phyloP scores from a whole-genome alignment of 805 yeast species.

The Saturnispora silvae region DNA sequence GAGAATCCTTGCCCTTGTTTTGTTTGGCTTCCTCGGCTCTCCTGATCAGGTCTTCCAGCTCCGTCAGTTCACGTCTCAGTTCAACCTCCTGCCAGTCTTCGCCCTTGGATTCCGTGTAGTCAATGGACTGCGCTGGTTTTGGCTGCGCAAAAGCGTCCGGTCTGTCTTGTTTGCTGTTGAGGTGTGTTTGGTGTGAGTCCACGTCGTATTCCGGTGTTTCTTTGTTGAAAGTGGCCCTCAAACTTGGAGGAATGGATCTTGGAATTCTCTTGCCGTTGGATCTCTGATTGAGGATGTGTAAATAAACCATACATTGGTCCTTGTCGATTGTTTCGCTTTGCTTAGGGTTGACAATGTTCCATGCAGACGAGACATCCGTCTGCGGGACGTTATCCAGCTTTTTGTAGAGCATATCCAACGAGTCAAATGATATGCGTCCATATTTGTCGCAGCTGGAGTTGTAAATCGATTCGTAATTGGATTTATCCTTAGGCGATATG shows the following conservation, averaged over 20 bases:
- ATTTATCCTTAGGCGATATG: conserved; percentile 78
- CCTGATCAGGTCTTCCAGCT: conserved; percentile 55
- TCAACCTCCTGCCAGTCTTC: conserved; percentile 91
- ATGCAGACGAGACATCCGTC: conserved; percentile 78
- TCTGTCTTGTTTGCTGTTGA: conserved; percentile 9
- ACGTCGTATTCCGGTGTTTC: conserved; percentile 67
- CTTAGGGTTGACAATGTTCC: conserved; percentile 93
- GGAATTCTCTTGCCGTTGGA: conserved; percentile 74
- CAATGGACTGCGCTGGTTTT: conserved; percentile 39
- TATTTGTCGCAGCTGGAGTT: conserved; percentile 61
- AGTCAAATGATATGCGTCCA: conserved; percentile 71
- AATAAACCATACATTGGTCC: conserved; percentile 81
- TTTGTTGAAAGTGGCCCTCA: conserved; percentile 85
- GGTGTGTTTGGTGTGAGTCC: conserved; percentile 41
- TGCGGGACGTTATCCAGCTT: conserved; percentile 67
- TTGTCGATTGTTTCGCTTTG: conserved; percentile 80
- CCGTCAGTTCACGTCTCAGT: conserved; percentile 65
- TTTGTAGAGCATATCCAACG: conserved; percentile 57
- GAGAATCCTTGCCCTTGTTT: conserved; percentile 22
- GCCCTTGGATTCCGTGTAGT: conserved; percentile 61
- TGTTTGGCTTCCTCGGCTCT: conserved; percentile 43
- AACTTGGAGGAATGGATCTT: conserved; percentile 84
- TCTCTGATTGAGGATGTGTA: conserved; percentile 86
- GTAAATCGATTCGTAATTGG: conserved; percentile 70
- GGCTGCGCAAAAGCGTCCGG: conserved; percentile 1